phyloP scores from a whole-genome alignment of 805 yeast genomes.

The Lachancea sp. region DNA sequence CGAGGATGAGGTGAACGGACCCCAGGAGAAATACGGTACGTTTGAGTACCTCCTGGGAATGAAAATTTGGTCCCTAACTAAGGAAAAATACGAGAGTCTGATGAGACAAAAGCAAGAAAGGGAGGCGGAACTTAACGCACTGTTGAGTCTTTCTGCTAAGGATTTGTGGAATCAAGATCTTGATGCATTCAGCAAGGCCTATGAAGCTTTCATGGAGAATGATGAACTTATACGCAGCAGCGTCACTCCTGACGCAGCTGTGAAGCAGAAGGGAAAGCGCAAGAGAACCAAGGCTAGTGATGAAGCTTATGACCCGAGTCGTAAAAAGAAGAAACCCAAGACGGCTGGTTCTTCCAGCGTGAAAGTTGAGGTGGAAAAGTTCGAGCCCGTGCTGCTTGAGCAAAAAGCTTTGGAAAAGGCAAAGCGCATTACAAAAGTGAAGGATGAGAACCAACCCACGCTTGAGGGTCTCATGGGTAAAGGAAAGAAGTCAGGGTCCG shows the following conservation, averaged over 20 bases:
- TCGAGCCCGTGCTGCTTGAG: conserved; percentile 24
- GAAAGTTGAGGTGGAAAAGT: conserved; percentile 24
- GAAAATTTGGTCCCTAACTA: conserved; percentile 90
- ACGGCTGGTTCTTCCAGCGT: conserved; percentile 17
- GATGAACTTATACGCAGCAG: conserved; percentile 57
- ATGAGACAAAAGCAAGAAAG: conserved; percentile 65
- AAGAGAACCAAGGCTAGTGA: conserved; percentile 26
- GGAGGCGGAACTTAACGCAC: conserved; percentile 59
- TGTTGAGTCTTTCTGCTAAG: conserved; percentile 67
- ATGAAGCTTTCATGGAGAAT: conserved; percentile 58
- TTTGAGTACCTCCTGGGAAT: conserved; percentile 87
- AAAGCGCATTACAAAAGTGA: conserved; percentile 21
- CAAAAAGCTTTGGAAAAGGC: conserved; percentile 23
- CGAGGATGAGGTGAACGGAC: conserved; percentile 35
- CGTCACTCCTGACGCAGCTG: conserved; percentile 40
- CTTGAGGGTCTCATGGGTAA: conserved; percentile 7
- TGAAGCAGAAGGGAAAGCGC: conserved; percentile 33
- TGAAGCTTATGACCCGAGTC: conserved; percentile 28
- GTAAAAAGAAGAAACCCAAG: conserved; percentile 21
- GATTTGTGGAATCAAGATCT: conserved; percentile 85
- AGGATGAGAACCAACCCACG: conserved; percentile 16
- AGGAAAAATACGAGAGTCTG: conserved; percentile 78
- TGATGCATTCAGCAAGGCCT: conserved; percentile 60
- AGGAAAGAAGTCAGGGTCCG: neutral
- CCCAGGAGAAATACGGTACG: conserved; percentile 49